These are phyloP conservation scores for Endocalyx cinctus DNA, from an alignment of 2,329 filamentous ascomycete genomes.

Conservation along the genomic window DNA sequence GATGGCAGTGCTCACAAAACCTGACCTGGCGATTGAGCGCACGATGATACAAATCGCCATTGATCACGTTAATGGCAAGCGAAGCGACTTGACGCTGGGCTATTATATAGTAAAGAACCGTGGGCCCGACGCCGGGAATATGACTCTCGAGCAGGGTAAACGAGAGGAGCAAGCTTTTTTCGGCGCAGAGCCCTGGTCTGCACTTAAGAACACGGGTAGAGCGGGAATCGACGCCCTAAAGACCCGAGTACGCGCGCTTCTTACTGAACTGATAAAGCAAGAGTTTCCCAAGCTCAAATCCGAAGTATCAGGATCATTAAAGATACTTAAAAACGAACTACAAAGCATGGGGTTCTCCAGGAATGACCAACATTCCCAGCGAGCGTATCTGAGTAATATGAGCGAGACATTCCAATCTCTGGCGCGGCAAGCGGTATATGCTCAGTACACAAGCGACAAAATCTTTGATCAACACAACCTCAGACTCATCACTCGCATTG, in stretches of 20 bases:
- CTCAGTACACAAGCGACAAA: constrained; percentile 16
- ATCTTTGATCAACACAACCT: constrained; percentile 19
- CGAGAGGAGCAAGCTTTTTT: constrained; percentile 35
- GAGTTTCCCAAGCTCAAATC: constrained; percentile 24
- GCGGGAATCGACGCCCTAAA: constrained; percentile 29
- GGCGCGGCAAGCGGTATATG: constrained; percentile 18
- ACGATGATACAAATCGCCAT: constrained; percentile 33
- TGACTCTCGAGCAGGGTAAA: constrained; percentile 27
- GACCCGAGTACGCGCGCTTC: constrained; percentile 29
- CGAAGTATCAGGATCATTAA: constrained; percentile 16
- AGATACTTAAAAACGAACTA: constrained; percentile 3
- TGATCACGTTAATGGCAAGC: constrained; percentile 37
- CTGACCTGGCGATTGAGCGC: constrained; percentile 45
- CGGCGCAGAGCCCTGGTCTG: constrained; percentile 29
- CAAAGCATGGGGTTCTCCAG: constrained; percentile 21
- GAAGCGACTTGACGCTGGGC: constrained; percentile 37
- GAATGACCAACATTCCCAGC: constrained; percentile 17
- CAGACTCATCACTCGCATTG: constrained; percentile 24
- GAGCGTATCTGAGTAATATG: constrained; percentile 22
- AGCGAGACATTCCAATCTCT: constrained; percentile 24
- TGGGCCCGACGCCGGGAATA: constrained; percentile 34
- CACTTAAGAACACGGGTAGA: constrained; percentile 2
- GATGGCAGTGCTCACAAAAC: constrained; percentile 41
- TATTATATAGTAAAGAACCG: constrained; percentile 47
- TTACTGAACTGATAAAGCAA: constrained; percentile 36